Base-by-base conservation (phyloP, 768 basidiomycete genomes). In the Termitomyces sp. region DNA sequence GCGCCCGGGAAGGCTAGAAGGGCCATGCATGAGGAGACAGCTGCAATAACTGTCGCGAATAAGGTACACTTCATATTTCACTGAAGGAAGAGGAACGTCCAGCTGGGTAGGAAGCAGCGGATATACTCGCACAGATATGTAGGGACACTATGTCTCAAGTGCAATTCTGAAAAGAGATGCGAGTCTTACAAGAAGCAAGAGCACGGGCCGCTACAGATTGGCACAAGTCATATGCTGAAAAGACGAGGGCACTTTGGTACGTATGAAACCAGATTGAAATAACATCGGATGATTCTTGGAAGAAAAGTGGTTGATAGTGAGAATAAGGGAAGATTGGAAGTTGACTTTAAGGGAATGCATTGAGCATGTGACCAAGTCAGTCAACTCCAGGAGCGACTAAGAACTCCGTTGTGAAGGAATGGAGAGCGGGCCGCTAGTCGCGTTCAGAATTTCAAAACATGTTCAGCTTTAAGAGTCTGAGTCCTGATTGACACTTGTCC, bases 1-100 rank as follows among this genome's bases (percentile, higher is more conserved):
- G 68, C 70, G 7, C 69, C 68, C 1, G 70, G 70, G 48, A 72
- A 72, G 19, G 69, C 70, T 15, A 65, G 62, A 14, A 71, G 61
- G 19, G 66, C 67, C 6, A 58, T 60, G 40, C 60, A 65, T 24
- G 58, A 61, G 10, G 59, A 58, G 22, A 51, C 34, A 28, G 56
- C 57, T 12, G 47, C 35, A n/a, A 60, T 32, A 55, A 56, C 14
- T 14, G 37, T 34, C 12, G 51, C 58, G 14, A 50, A 14, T 15
- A 47, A 12, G 15, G 50, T 53, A 15, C 44, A 30, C 45, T 35
- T 59, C 60, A 63, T 63, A 11, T 11, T 56, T 56, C 34, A 24
- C 35, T 46, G 28, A 34, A 22, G 37, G 5, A 22, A 19, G 1
- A 19, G 35, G 22, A 37, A 22, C 9, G 12, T 24, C 11, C 17